Base-by-base conservation (phyloP, 2,329 filamentous ascomycete genomes). In the Niveomyces coronatus region DNA sequence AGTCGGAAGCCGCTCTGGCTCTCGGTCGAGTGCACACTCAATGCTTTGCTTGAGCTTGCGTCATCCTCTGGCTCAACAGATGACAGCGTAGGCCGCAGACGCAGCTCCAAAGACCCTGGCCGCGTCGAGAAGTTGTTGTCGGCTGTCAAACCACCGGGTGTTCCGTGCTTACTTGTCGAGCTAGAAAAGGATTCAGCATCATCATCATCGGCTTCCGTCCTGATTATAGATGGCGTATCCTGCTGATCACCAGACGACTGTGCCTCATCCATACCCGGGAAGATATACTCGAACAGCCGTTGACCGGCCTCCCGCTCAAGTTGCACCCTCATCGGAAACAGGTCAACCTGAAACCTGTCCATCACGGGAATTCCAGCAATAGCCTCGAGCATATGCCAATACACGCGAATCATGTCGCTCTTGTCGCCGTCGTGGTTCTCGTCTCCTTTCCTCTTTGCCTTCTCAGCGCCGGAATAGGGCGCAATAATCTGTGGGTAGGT, bases 361-460 rank as follows among this genome's bases (percentile, higher is more conserved):
- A 98, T 85, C 22, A 98, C 88, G 1, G 89, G 86, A 44, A 98
- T 98, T 34, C 91, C 91, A 26, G 89, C 91, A 57, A 98, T 95
- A 7, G 91, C 88, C 62, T 98, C 91, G 4, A 98, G 71, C 86
- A 95, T 95, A 55, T 95, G 80, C 86, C 93, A 98, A 55, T 94
- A 91, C 10, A 99, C 85, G 23, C 82, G 78, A 36, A 98, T 74
- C 82, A 96, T 96, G 53, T 87, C 85, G 31, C 74, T 71, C 44
- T 82, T 77, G 22, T 70, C 58, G 13, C 66, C 33, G 5, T 55
- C 50, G 13, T 46, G 44, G 17, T 46, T 46, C 55, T n/a, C n/a
- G n/a, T n/a, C n/a, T n/a, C n/a, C n/a, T n/a, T n/a, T n/a, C n/a
- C n/a, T n/a, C n/a, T 65, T 50, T 46, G 66, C 54, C 57, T 74